Conservation (phyloP, 192 early-diverging fungal species). For the Linnemannia schmuckeri region DNA sequence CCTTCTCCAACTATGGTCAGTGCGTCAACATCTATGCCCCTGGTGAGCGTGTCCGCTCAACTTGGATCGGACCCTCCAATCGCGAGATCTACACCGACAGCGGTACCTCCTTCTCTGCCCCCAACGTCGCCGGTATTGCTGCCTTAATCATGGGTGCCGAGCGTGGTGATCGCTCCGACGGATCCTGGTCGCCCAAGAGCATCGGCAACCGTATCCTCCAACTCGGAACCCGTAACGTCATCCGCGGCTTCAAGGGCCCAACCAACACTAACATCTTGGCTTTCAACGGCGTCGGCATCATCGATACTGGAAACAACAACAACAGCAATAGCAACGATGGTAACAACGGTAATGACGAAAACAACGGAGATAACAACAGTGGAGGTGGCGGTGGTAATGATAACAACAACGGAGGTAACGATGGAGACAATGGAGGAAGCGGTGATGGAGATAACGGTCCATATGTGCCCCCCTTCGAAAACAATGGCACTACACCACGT, state of each 20-base stretch:
- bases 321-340: background rate
- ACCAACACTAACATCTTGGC: constrained; percentile 55
- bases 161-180: constrained; percentile 36
- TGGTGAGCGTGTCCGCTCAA: constrained; percentile 54
- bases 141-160: constrained; percentile 39
- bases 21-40: constrained; percentile 69
- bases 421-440: background rate
- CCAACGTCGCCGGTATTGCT: constrained; percentile 53
- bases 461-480: background rate
- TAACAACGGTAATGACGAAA: background rate
- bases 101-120: constrained; percentile 59
- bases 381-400: background rate
- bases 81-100: constrained; percentile 51
- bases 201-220: constrained; percentile 41
- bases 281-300: constrained; percentile 50
- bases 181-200: constrained; percentile 40
- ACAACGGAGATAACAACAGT: background rate
- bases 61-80: constrained; percentile 50
- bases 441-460: constrained; percentile 16
- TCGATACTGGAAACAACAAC: constrained; percentile 7
- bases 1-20: constrained; percentile 64
- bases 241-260: constrained; percentile 43
- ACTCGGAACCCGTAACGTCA: constrained; percentile 50
- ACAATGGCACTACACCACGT: background rate
- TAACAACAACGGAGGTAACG: background rate